Conservation (phyloP, 768 basidiomycete species). For the Tephrocybe sp. region DNA sequence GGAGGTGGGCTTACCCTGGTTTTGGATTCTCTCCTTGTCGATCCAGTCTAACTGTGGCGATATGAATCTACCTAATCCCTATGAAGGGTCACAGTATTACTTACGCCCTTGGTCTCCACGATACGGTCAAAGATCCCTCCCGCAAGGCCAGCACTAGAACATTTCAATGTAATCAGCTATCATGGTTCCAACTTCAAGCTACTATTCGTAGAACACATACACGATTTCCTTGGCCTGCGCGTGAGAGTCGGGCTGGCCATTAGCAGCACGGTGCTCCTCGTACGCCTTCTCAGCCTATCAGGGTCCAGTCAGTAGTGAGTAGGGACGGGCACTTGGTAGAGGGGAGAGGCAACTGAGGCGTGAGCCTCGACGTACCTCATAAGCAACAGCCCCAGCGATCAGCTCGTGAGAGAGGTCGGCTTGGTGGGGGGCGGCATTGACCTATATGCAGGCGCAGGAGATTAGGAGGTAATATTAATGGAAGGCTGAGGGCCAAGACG, state of each 20-base stretch:
- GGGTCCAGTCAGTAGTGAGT: no score
- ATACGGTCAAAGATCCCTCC: slow-evolving; percentile 52
- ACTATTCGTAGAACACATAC: no score
- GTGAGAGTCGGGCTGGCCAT: slow-evolving; percentile 52
- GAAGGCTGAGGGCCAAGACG: background rate
- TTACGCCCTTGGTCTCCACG: slow-evolving; percentile 54
- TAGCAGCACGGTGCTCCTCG: slow-evolving; percentile 44
- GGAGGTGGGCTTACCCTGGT: slow-evolving; percentile 21
- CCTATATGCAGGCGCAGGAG: slow-evolving; percentile 30
- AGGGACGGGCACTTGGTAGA: no score
- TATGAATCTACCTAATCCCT: slow-evolving; percentile 22
- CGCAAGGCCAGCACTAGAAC: slow-evolving; percentile 43
- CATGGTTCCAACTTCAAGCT: no score
- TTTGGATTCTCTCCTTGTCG: slow-evolving; percentile 25
- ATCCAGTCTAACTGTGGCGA: slow-evolving; percentile 25
- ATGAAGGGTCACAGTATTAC: slow-evolving; percentile 7
- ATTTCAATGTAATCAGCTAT: no score
- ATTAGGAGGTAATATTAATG: background rate
- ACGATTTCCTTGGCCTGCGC: slow-evolving; percentile 55
- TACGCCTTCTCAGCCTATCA: slow-evolving; percentile 68
- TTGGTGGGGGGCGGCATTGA: slow-evolving; percentile 44
- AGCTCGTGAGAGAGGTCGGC: slow-evolving; percentile 62
- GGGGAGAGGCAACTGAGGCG: no score
- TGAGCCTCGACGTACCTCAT: slow-evolving; percentile 40
- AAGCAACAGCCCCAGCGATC: slow-evolving; percentile 64